Conservation (phyloP, 2,329 filamentous ascomycete species). For the Epichloe brachyelytri region DNA sequence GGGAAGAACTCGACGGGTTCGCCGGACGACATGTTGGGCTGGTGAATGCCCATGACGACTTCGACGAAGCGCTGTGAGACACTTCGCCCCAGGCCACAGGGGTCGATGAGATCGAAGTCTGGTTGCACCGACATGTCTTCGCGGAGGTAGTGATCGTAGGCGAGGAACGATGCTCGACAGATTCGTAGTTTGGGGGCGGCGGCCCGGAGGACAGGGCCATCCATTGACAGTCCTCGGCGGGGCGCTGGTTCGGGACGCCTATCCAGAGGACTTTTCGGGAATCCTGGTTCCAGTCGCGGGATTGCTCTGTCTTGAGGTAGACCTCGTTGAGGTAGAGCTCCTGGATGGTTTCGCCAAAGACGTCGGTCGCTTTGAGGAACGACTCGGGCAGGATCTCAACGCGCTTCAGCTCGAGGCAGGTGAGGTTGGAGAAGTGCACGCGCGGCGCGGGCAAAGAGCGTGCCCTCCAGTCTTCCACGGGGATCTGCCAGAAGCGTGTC, state of each 20-base stretch:
- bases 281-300: slow-evolving; percentile 20
- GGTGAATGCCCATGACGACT: slow-evolving; percentile 26
- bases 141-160: slow-evolving; percentile 28
- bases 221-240: slow-evolving; percentile 25
- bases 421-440: slow-evolving; percentile 24
- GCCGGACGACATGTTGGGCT: slow-evolving; percentile 21
- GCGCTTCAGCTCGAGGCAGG: slow-evolving; percentile 30
- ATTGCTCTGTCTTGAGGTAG: slow-evolving; percentile 29
- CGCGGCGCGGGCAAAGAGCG: slow-evolving; percentile 25
- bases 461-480: slow-evolving; percentile 26
- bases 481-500: slow-evolving; percentile 23
- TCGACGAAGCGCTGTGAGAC: slow-evolving; percentile 35
- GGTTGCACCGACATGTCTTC: slow-evolving; percentile 15
- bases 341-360: slow-evolving; percentile 25
- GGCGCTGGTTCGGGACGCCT: slow-evolving; percentile 29
- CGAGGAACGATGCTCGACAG: slow-evolving; percentile 31
- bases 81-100: slow-evolving; percentile 25
- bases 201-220: slow-evolving; percentile 29
- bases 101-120: slow-evolving; percentile 29
- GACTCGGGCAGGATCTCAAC: slow-evolving; percentile 25
- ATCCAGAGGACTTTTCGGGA: slow-evolving; percentile 29
- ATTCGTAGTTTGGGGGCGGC: slow-evolving; percentile 22
- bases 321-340: slow-evolving; percentile 34
- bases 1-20: slow-evolving; percentile 23
- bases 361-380: slow-evolving; percentile 21